These are phyloP conservation scores for Gamarada debralockiae DNA, from an alignment of 495 filamentous ascomycete genomes.

Conservation along the genomic window DNA sequence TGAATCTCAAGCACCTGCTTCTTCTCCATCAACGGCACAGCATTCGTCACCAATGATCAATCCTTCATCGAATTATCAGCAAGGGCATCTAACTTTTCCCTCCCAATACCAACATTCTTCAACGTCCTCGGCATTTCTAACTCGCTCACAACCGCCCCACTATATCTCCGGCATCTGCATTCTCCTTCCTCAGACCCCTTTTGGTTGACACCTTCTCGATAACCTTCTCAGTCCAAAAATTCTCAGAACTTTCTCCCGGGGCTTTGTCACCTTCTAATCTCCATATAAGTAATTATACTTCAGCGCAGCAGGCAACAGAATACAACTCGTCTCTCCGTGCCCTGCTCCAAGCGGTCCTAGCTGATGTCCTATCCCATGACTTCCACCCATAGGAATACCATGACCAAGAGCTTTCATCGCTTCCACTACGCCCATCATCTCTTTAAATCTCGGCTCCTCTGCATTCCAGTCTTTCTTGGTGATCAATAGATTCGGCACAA, in stretches of 20 bases:
- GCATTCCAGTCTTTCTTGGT: constrained; percentile 43
- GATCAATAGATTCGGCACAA: constrained; percentile 49
- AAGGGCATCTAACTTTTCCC: constrained; percentile 30
- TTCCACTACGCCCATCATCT: constrained; percentile 28
- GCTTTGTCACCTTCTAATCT: constrained; percentile 36
- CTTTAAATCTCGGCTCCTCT: constrained; percentile 41
- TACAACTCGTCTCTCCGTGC: constrained; percentile 64
- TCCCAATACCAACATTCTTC: constrained; percentile 30
- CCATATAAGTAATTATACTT: constrained; percentile 44
- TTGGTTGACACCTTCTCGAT: constrained; percentile 39
- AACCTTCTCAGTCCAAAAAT: constrained; percentile 44
- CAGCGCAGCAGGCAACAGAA: constrained; percentile 57
- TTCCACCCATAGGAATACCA: constrained; percentile 39
- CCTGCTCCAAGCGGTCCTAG: constrained; percentile 60
- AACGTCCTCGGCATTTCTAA: constrained; percentile 30
- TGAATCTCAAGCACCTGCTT: constrained; percentile 33
- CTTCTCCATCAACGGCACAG: constrained; percentile 28
- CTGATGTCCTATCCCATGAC: constrained; percentile 67
- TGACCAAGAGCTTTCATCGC: constrained; percentile 24
- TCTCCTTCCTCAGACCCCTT: constrained; percentile 31
- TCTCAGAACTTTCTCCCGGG: constrained; percentile 43
- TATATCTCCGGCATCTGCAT: constrained; percentile 29
- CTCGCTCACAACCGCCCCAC: constrained; percentile 29
- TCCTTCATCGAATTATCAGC: constrained; percentile 33
- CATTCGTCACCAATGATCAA: constrained; percentile 33